Evolutionary conservation across 108 stramenopile genomes (phyloP).

Genomic region (Discostella pseudostelligera): DNA sequence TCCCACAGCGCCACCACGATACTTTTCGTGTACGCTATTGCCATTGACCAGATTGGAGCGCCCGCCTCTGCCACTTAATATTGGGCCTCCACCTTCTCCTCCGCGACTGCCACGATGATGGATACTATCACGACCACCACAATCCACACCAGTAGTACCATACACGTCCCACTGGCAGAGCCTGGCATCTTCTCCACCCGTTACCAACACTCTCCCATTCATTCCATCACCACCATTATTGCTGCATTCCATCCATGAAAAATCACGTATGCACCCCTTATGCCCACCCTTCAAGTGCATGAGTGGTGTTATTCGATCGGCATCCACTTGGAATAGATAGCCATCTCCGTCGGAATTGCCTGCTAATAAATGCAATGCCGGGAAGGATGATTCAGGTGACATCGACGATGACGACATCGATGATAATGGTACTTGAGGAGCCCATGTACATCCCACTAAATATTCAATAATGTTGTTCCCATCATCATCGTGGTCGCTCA

Average conservation of each 20-base stretch:
- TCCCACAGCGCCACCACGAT: constrained; percentile 4
- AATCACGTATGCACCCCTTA: constrained; percentile 73
- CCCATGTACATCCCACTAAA: constrained; percentile 49
- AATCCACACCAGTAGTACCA: background rate
- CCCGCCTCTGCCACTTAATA: background rate
- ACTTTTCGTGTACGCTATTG: background rate
- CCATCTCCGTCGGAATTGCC: constrained; percentile 71
- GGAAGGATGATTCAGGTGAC: constrained; percentile 18
- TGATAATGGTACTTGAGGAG: background rate
- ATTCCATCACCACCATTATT: constrained; percentile 11
- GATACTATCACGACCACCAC: background rate
- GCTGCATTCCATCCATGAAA: constrained; percentile 44
- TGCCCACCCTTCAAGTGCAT: constrained; percentile 66
- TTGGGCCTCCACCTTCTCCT: constrained; percentile 7
- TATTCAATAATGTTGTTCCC: constrained; percentile 29
- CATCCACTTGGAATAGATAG: constrained; percentile 63
- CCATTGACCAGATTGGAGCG: background rate
- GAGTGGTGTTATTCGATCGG: constrained; percentile 46
- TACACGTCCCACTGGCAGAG: constrained; percentile 75
- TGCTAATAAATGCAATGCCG: constrained; percentile 62
- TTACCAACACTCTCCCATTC: too few relatives aligned
- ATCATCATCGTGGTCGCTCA: background rate
- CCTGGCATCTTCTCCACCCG: constrained; percentile 86
- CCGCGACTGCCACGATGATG: background rate
- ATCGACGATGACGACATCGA: background rate